Percentiles rank a stretch among this genome's conserved stretches.
Evolutionary conservation across 2,329 filamentous ascomycete genomes (phyloP).

Genomic region (Microcyclospora pomicola): DNA sequence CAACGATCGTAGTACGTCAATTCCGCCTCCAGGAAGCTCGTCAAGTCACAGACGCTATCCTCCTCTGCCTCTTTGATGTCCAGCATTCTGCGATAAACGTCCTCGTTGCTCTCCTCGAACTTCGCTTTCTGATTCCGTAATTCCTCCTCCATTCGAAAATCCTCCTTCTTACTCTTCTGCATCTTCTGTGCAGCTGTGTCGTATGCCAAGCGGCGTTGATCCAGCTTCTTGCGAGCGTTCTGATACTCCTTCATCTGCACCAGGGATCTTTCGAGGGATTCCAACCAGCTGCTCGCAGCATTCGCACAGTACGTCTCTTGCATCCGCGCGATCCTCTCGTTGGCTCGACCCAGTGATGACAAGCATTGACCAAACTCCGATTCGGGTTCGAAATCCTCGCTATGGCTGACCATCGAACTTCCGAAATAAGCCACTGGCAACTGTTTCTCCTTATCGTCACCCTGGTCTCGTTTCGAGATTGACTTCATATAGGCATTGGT

Average conservation of each 20-base stretch:
- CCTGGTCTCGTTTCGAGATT: conserved; percentile 68
- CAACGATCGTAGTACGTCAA: conserved; percentile 85
- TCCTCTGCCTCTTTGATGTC: conserved; percentile 87
- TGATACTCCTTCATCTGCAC: conserved; percentile 98
- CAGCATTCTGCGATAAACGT: conserved; percentile 83
- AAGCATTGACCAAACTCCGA: conserved; percentile 86
- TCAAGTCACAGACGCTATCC: conserved; percentile 69
- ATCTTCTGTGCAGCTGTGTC: conserved; percentile 81
- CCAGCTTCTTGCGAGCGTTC: conserved; percentile 83
- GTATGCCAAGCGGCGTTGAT: conserved; percentile 75
- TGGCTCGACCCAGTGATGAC: conserved; percentile 64
- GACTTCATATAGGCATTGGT: conserved; percentile 82
- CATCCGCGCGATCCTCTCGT: conserved; percentile 72
- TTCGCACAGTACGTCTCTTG: conserved; percentile 72
- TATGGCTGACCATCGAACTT: conserved; percentile 72
- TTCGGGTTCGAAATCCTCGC: conserved; percentile 81
- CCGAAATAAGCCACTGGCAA: conserved; percentile 68
- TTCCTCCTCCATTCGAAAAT: conserved; percentile 87
- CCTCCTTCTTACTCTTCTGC: conserved; percentile 86
- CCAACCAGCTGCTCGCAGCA: conserved; percentile 72
- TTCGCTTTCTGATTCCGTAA: conserved; percentile 82
- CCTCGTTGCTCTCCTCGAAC: conserved; percentile 89
- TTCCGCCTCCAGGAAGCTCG: conserved; percentile 73
- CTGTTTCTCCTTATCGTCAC: conserved; percentile 77
- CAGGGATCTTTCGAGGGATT: conserved; percentile 77